Percentiles rank a stretch among this genome's conserved stretches.
phyloP scores from a whole-genome alignment of 1,139 yeast species.

The Protomyces lactucae-debilis region DNA sequence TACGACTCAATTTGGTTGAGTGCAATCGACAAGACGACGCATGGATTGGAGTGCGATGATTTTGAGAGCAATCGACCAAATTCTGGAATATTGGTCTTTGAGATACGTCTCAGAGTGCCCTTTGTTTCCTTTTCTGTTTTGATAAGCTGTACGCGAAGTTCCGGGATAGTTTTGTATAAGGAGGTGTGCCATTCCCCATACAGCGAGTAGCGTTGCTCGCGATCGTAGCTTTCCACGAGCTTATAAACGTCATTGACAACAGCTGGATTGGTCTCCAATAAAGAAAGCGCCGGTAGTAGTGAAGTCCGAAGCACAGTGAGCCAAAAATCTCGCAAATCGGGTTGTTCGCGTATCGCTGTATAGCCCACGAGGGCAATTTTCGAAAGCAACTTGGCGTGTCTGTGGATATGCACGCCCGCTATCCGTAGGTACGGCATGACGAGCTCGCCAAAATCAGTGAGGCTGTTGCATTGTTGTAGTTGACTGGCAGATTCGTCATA shows the following conservation, averaged over 20 bases:
- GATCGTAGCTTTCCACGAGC: conserved; percentile 52
- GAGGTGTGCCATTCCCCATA: conserved; percentile 78
- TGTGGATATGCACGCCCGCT: conserved; percentile 55
- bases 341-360: conserved; percentile 37
- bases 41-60: conserved; percentile 73
- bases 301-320: conserved; percentile 59
- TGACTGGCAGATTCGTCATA: conserved; percentile 42
- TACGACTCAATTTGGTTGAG: conserved; percentile 71
- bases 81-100: conserved; percentile 74
- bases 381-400: conserved; percentile 49
- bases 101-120: conserved; percentile 71
- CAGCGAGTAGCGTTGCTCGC: conserved; percentile 65
- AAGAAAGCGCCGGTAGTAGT: conserved; percentile 63
- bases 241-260: conserved; percentile 58
- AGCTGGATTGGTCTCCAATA: conserved; percentile 57
- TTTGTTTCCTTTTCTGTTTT: conserved; percentile 79
- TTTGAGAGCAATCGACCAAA: conserved; percentile 76
- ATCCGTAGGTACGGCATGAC: conserved; percentile 53
- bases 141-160: conserved; percentile 59
- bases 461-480: conserved; percentile 30
- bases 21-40: conserved; percentile 55
- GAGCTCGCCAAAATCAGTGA: conserved; percentile 47
- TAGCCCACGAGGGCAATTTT: conserved; percentile 60
- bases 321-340: conserved; percentile 45
- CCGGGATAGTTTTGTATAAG: conserved; percentile 50